Percentiles rank a stretch among this genome's conserved stretches.
phyloP scores from a whole-genome alignment of 2,329 filamentous ascomycete genomes.

The Cercospora sojina region DNA sequence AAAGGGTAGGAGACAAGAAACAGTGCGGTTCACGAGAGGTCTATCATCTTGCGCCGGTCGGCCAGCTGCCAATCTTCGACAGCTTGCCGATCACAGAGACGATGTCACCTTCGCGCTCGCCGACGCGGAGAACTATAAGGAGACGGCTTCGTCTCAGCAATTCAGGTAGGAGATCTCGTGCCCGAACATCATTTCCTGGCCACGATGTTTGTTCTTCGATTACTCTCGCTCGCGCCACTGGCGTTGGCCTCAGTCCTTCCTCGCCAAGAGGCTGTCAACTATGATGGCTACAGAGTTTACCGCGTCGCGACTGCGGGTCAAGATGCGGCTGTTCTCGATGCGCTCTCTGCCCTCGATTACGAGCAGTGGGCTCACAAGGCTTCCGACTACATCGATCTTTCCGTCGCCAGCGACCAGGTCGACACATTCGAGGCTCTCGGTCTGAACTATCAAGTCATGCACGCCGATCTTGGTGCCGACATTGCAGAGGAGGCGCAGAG shows the following conservation, averaged over 20 bases:
- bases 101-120: not conserved
- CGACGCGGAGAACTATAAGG: not conserved
- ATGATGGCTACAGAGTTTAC: conserved; percentile 24
- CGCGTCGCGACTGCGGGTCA: conserved; percentile 20
- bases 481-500: conserved; percentile 20
- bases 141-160: not conserved
- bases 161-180: not conserved
- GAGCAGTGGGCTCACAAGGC: conserved; percentile 22
- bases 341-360: conserved; percentile 19
- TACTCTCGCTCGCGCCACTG: conserved; percentile 17
- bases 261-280: conserved; percentile 15
- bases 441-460: conserved; percentile 23
- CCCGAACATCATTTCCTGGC: not conserved
- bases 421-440: conserved; percentile 22
- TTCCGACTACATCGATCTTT: conserved; percentile 24
- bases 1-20: conserved; percentile 18
- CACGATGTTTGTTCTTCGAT: conserved; percentile 14
- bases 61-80: conserved; percentile 3
- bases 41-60: not conserved
- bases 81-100: not conserved
- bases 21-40: not conserved
- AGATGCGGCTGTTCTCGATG: conserved; percentile 10
- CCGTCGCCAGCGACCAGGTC: conserved; percentile 17
- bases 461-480: conserved; percentile 26
- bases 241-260: conserved; percentile 20